Conservation (phyloP, 768 basidiomycete species). For the Cystoderma amianthinum region DNA sequence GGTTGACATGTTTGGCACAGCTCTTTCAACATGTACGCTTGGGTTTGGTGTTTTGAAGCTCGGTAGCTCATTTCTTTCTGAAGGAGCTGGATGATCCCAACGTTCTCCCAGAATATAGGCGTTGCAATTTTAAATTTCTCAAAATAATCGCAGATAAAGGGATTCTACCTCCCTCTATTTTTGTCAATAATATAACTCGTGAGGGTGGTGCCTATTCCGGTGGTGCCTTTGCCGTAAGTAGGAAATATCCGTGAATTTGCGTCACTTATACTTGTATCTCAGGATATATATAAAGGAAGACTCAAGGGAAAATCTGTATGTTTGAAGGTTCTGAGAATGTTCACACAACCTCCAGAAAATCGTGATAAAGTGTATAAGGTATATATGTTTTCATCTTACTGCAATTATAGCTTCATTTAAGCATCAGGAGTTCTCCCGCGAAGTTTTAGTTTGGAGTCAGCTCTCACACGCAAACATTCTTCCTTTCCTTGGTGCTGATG, state of each 20-base stretch:
- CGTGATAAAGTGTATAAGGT: conserved; percentile 10
- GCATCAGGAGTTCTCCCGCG: conserved; percentile 12
- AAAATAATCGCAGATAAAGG: not conserved
- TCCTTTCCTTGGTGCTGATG: conserved; percentile 14
- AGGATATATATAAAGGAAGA: conserved; percentile 3
- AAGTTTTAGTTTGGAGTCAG: conserved; percentile 16
- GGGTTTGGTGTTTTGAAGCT: not conserved
- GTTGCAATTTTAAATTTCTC: not conserved
- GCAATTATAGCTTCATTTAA: not conserved
- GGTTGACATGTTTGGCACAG: conserved; percentile 9
- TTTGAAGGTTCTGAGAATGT: conserved; percentile 6
- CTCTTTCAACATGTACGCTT: conserved; percentile 11
- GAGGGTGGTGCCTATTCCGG: not conserved
- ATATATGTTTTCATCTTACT: not conserved
- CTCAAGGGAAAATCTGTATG: not conserved
- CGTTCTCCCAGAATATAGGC: not conserved
- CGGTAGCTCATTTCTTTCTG: not conserved
- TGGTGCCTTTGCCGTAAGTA: not conserved
- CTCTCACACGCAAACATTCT: conserved; percentile 18
- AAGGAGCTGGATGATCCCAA: not conserved
- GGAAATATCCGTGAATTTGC: no score
- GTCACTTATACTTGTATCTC: not conserved
- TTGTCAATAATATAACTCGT: not conserved
- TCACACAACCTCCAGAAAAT: conserved; percentile 3
- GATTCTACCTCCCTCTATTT: not conserved